Evolutionary conservation across 176 grass and related monocot species (phyloP).

Genomic region (Puccinellia tenuiflora): DNA sequence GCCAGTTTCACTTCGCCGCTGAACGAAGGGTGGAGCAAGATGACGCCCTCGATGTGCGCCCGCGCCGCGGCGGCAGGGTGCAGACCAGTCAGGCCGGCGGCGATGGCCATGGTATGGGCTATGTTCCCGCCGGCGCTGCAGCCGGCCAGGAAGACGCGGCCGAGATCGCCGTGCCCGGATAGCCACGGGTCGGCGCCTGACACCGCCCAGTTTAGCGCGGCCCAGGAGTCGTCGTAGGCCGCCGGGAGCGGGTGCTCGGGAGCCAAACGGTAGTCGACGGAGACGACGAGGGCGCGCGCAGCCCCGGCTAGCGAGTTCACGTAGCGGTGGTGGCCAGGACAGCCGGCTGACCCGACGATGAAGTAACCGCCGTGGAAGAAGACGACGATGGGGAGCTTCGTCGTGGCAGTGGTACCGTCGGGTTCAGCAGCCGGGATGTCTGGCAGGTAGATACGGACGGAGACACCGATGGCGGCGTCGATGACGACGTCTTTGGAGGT

Average conservation of each 20-base stretch:
- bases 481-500: constrained; percentile 36
- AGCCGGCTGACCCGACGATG: constrained; percentile 29
- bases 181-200: constrained; percentile 48
- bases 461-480: constrained; percentile 23
- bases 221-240: constrained; percentile 54
- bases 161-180: constrained; percentile 39
- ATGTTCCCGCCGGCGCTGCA: constrained; percentile 66
- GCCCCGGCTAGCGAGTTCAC: constrained; percentile 34
- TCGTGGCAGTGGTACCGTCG: not conserved
- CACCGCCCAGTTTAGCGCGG: constrained; percentile 42
- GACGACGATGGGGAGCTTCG: constrained; percentile 35
- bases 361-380: constrained; percentile 67
- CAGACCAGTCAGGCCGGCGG: not conserved
- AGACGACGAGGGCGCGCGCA: constrained; percentile 39
- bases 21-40: constrained; percentile 38
- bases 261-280: constrained; percentile 56
- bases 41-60: not conserved
- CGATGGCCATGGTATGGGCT: constrained; percentile 44
- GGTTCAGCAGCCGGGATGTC: not conserved
- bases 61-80: not conserved
- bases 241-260: constrained; percentile 62
- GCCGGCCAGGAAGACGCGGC: constrained; percentile 50
- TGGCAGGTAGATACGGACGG: constrained; percentile 31
- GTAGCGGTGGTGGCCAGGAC: constrained; percentile 17
- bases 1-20: constrained; percentile 11